phyloP scores from a whole-genome alignment of 2,329 filamentous ascomycete genomes.

The Grosmannia penicillata region DNA sequence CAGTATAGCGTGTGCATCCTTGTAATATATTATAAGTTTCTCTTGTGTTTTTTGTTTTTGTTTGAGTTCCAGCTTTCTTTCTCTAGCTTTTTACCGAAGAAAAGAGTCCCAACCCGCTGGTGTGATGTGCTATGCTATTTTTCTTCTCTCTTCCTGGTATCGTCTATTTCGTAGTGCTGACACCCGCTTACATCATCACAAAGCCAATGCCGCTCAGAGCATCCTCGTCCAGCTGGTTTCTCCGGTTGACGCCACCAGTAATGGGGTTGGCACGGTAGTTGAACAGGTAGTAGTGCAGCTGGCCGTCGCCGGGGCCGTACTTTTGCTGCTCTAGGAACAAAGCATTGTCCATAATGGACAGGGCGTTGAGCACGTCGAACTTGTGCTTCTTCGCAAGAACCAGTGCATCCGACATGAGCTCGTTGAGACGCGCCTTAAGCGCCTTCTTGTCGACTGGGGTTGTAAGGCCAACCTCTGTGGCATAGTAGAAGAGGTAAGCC shows the following conservation, averaged over 20 bases:
- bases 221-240: constrained; percentile 63
- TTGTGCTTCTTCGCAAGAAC: constrained; percentile 70
- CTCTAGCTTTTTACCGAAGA: background rate
- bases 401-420: constrained; percentile 69
- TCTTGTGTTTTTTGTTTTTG: background rate
- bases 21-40: background rate
- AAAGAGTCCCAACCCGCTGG: background rate
- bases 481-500: constrained; percentile 97
- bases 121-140: background rate
- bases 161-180: too few species aligned
- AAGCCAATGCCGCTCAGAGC: constrained; percentile 77
- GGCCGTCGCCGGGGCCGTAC: constrained; percentile 87
- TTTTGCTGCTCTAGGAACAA: constrained; percentile 89
- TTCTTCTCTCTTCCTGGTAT: too few species aligned
- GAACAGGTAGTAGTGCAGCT: constrained; percentile 93
- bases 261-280: constrained; percentile 89
- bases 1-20: background rate
- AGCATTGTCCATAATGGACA: constrained; percentile 86
- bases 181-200: constrained; percentile 42
- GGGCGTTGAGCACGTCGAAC: constrained; percentile 94
- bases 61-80: background rate
- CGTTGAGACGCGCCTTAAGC: constrained; percentile 67
- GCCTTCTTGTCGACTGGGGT: constrained; percentile 36
- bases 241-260: constrained; percentile 66
- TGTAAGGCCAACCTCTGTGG: constrained; percentile 60